A percentile compares a stretch with the other conserved stretches of the same genome.
phyloP scores from a whole-genome alignment of 495 filamentous ascomycete species.

The Podospora conica region DNA sequence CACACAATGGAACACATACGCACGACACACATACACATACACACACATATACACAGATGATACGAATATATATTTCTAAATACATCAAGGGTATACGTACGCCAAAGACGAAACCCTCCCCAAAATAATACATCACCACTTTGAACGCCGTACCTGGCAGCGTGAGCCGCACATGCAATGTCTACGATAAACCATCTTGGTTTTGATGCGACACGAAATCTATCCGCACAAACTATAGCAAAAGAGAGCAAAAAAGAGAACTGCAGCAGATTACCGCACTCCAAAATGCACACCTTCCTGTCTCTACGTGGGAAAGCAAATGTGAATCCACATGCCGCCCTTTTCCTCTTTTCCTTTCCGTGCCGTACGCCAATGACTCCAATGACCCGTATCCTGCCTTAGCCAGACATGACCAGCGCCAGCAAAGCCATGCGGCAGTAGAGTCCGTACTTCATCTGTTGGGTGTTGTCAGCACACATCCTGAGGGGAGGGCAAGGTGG shows the following conservation, averaged over 20 bases:
- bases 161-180: constrained; percentile 14
- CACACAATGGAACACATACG: background rate
- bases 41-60: constrained; percentile 3
- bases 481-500: constrained; percentile 11
- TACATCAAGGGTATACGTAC: constrained; percentile 9
- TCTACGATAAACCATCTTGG: constrained; percentile 4
- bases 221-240: background rate
- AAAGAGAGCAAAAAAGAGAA: constrained; percentile 3
- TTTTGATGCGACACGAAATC: background rate
- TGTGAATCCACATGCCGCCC: background rate
- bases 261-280: constrained; percentile 10
- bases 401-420: constrained; percentile 73
- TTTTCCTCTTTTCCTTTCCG: background rate
- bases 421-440: constrained; percentile 97
- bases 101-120: constrained; percentile 5
- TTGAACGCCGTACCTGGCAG: constrained; percentile 14
- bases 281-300: background rate
- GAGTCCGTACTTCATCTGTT: constrained; percentile 93
- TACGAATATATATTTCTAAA: constrained; percentile 2
- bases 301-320: background rate
- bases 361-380: background rate
- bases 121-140: constrained; percentile 9
- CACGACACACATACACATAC: constrained; percentile 1
- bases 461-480: constrained; percentile 25
- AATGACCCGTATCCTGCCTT: background rate